phyloP scores from a whole-genome alignment of 129 eudicot genomes.

The Saussurea involucrata region DNA sequence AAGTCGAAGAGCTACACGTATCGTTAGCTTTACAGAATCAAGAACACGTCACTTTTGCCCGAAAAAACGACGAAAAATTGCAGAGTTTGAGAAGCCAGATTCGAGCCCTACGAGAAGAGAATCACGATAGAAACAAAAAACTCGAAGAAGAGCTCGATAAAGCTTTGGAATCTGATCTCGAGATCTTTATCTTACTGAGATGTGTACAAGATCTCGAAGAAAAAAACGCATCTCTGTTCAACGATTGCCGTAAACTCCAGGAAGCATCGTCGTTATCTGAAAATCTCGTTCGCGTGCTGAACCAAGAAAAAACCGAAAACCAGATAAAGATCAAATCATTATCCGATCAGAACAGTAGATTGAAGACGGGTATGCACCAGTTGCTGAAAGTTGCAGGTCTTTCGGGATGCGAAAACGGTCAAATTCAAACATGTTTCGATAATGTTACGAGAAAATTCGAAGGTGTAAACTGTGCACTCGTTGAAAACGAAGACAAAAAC shows the following conservation, averaged over 20 bases:
- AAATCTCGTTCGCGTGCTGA: conserved; percentile 42
- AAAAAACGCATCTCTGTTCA: conserved; percentile 37
- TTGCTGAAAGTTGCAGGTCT: conserved; percentile 47
- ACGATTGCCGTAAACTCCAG: conserved; percentile 48
- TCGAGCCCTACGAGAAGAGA: conserved; percentile 44
- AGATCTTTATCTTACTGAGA: conserved; percentile 50
- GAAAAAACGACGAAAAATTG: conserved; percentile 34
- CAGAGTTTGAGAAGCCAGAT: conserved; percentile 43
- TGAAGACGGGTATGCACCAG: conserved; percentile 51
- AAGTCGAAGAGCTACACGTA: conserved; percentile 51
- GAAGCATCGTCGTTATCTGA: conserved; percentile 51
- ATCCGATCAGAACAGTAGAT: conserved; percentile 41
- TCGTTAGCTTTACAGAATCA: conserved; percentile 57
- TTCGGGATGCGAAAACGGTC: conserved; percentile 30
- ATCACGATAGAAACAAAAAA: conserved; percentile 42
- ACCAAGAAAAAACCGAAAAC: conserved; percentile 43
- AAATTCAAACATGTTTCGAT: conserved; percentile 37
- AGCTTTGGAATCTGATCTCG: conserved; percentile 50
- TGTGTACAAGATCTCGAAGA: conserved; percentile 60
- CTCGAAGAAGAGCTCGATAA: conserved; percentile 54
- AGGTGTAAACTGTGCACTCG: conserved; percentile 40
- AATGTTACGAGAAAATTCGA: conserved; percentile 38
- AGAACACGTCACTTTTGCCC: conserved; percentile 46
- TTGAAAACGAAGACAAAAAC: conserved; percentile 59
- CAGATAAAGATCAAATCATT: conserved; percentile 41